phyloP scores from a whole-genome alignment of 805 yeast species.

The Teunomyces panamensis region DNA sequence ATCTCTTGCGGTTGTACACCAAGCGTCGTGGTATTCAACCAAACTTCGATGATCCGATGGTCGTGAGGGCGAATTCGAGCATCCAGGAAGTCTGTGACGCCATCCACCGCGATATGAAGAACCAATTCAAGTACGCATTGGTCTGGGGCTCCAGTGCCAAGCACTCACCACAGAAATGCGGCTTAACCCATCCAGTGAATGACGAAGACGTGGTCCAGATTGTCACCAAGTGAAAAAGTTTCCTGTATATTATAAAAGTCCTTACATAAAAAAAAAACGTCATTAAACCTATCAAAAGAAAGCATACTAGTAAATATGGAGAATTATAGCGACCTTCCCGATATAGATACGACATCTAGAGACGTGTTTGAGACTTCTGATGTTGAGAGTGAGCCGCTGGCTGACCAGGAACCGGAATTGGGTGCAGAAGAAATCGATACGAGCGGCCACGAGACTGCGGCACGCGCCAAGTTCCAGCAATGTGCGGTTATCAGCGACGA shows the following conservation, averaged over 20 bases:
- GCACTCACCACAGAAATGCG: slow-evolving; percentile 96
- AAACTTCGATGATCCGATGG: slow-evolving; percentile 85
- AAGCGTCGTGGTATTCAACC: slow-evolving; percentile 83
- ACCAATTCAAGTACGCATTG: slow-evolving; percentile 87
- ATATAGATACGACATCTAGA: slow-evolving; percentile 17
- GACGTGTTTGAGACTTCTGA: slow-evolving; percentile 50
- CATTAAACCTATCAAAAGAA: no score
- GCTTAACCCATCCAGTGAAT: slow-evolving; percentile 73
- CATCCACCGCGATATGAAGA: slow-evolving; percentile 88
- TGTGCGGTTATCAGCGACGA: slow-evolving; percentile 23
- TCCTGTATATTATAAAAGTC: neutral
- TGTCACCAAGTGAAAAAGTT: slow-evolving; percentile 61
- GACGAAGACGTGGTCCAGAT: slow-evolving; percentile 95
- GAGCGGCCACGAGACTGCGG: neutral
- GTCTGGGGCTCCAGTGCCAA: slow-evolving; percentile 97
- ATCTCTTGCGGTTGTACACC: slow-evolving; percentile 78
- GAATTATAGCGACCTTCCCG: slow-evolving; percentile 13
- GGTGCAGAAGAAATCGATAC: slow-evolving; percentile 3
- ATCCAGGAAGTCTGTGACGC: slow-evolving; percentile 88
- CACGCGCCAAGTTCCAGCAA: slow-evolving; percentile 18
- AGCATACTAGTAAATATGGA: slow-evolving; percentile 8
- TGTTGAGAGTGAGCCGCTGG: slow-evolving; percentile 29
- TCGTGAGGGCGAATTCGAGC: slow-evolving; percentile 75
- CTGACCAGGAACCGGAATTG: slow-evolving; percentile 4
- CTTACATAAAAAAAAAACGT: no score